These are phyloP conservation scores for Centella asiatica DNA, from an alignment of 129 eudicot species.

Conservation along the genomic window DNA sequence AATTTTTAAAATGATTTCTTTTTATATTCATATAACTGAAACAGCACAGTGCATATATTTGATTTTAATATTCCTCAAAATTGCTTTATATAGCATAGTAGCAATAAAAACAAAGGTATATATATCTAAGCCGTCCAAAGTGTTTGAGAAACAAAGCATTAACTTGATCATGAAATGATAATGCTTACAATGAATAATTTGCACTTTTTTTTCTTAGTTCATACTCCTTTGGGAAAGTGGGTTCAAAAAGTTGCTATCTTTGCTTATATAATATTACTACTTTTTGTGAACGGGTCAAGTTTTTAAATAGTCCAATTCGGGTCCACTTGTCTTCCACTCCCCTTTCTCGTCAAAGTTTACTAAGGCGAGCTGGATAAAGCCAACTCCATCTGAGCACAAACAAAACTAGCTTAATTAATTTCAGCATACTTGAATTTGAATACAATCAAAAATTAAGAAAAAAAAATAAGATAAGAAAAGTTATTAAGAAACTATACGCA, in stretches of 20 bases:
- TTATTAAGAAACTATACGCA: no score
- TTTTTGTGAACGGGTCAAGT: conserved; percentile 4
- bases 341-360: conserved; percentile 17
- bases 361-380: no score
- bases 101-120: not conserved
- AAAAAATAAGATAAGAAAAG: no score
- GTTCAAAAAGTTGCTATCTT: not conserved
- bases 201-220: conserved; percentile 11
- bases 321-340: conserved; percentile 31
- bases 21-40: no score
- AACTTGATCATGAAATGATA: conserved; percentile 7
- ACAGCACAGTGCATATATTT: no score
- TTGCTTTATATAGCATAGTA: no score
- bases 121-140: conserved; percentile 17
- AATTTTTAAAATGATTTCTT: no score
- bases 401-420: no score
- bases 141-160: conserved; percentile 10
- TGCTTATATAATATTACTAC: not conserved
- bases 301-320: not conserved
- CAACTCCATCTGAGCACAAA: no score
- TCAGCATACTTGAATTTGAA: no score
- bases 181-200: not conserved
- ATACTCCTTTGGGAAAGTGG: conserved; percentile 31
- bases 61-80: no score
- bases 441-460: no score